Base-by-base conservation (phyloP, 2,329 filamentous ascomycete genomes). In the Aspergillus sp. region DNA sequence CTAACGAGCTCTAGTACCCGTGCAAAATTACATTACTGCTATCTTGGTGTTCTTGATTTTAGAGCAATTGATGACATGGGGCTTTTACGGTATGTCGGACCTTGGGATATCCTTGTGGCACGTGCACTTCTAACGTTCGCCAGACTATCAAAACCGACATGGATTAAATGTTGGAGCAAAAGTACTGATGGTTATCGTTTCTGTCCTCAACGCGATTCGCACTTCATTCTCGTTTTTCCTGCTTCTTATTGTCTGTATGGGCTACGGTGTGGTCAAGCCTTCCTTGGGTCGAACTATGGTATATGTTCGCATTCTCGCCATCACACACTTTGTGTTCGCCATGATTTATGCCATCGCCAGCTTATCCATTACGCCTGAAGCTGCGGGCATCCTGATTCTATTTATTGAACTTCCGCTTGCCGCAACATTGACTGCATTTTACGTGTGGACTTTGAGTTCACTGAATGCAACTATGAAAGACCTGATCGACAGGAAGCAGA, bases 171-270 rank as follows among this genome's bases (percentile, higher is more conserved):
- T 89, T 2, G 87, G 90, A 45, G 87, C 91, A 57, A 96, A 96
- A 73, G 89, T 89, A 6, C 82, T 98, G 56, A 89, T 99, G 77
- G 87, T 97, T 17, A 79, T 97, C 23, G 93, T 97, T n/a, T 92
- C 92, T 39, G 83, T 98, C 23, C 82, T 99, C 45, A 98, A 96
- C 71, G 95, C 95, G 5, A 93, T 88, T 56, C 86, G 95, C 63
- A 99, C 98, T 76, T 97, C 93, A 0, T 98, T 99, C 74, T 97
- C 93, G 0, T 99, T 99, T 81, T 99, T 99, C 81, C 81, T 99
- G 50, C 84, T 99, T 8, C 87, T 99, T 53, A 98, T 99, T 65
- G 95, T 99, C 33, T 99, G 95, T 76, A 99, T 99, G 95, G 95
- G 95, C 33, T 99, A 99, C 68, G 95, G 95, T 66, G 96, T 99